These are phyloP conservation scores for Fusarium sp. DNA, from an alignment of 2,329 filamentous ascomycete genomes.

Conservation along the genomic window DNA sequence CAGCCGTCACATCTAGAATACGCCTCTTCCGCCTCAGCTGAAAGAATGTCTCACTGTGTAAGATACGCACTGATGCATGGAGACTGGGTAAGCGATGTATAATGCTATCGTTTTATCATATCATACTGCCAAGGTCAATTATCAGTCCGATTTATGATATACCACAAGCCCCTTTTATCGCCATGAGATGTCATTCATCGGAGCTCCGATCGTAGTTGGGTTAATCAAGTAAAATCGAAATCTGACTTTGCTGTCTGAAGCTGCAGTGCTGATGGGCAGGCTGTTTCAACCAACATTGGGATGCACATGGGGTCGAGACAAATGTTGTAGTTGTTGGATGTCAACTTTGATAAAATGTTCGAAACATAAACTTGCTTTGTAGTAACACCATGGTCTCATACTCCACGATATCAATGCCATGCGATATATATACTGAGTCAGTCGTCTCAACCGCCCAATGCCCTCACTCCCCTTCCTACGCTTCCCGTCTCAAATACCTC, in stretches of 20 bases:
- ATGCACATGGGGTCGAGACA: background rate
- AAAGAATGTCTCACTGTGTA: background rate
- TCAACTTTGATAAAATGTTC: background rate
- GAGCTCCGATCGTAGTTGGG: background rate
- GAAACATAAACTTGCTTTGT: background rate
- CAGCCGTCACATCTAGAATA: conserved; percentile 13
- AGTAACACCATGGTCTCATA: conserved; percentile 1
- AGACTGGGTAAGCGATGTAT: background rate
- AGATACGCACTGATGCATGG: background rate
- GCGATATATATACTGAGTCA: background rate
- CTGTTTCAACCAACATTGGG: background rate
- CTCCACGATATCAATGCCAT: background rate
- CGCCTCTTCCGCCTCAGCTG: conserved; percentile 2
- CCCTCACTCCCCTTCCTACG: conserved; percentile 75
- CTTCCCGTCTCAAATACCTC: conserved; percentile 81
- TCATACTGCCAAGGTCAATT: background rate
- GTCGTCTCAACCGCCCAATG: conserved; percentile 47
- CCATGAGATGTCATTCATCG: background rate
- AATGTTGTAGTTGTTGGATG: background rate
- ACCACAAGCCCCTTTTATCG: background rate
- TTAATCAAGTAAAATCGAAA: background rate
- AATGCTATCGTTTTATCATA: background rate
- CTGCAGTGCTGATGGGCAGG: background rate
- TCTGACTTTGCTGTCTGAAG: background rate
- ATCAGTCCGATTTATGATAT: background rate